Percentiles rank a stretch among this genome's conserved stretches.
Conservation (phyloP, 2,329 filamentous ascomycete species). For the Talaromyces piceae region DNA sequence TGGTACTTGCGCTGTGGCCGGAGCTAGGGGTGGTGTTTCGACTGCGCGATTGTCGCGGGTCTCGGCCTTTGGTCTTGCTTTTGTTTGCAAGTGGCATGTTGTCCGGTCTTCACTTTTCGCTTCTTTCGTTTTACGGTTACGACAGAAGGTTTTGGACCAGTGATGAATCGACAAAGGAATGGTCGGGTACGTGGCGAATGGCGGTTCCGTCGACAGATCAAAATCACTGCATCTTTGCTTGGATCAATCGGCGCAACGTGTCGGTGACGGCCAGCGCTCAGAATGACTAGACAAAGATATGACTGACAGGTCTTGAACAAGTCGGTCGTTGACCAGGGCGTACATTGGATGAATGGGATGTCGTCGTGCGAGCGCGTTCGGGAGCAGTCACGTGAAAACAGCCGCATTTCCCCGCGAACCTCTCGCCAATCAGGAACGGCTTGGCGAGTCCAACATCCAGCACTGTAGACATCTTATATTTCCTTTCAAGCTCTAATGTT, state of each 20-base stretch:
- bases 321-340: not conserved
- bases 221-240: no score
- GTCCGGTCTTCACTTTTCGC: not conserved
- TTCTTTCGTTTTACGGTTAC: no score
- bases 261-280: no score
- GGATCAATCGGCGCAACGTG: no score
- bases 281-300: no score
- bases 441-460: not conserved
- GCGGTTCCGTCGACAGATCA: no score
- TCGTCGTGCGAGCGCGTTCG: not conserved
- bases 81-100: constrained; percentile 41
- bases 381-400: not conserved
- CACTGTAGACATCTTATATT: not conserved
- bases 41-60: constrained; percentile 49
- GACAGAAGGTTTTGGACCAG: no score
- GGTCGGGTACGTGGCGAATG: no score
- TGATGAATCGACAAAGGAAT: no score
- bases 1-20: constrained; percentile 40
- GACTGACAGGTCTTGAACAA: not conserved
- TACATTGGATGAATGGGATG: not conserved
- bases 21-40: constrained; percentile 59
- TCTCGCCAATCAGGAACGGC: not conserved
- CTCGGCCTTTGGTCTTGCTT: constrained; percentile 48
- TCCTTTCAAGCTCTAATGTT: no score
- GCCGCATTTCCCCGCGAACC: not conserved